Evolutionary conservation across 805 yeast genomes (phyloP), one percentile per base, ranked within the genome.

Genomic region (Diddensiella transvaalensis): DNA sequence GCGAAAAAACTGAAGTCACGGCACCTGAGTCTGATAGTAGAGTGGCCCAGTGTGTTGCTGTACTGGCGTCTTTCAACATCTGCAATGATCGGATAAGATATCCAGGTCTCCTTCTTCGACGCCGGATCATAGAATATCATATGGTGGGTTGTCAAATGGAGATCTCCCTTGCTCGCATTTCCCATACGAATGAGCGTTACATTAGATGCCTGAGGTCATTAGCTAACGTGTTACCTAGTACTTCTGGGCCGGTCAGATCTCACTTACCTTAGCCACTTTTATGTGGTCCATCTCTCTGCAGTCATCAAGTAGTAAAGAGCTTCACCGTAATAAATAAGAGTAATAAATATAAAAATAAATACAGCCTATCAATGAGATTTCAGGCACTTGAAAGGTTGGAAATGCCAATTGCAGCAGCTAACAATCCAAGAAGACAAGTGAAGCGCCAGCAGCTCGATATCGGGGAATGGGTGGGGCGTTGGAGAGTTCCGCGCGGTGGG

Each of bases 1-100:
- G 95, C 80, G 44, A 89, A 71, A 59, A 78, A 85, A 17, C 90
- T 83, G 66, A 87, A 91, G 65, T 91, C 98, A 54, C 88, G 80
- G 61, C 96, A 87, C 35, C 81, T 77, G 8, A 91, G 61, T 41
- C 95, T 77, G 40, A 91, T 68, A 50, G 80, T 79, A 3, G 83
- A 60, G 40, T 44, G 57, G 22, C 50, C 56, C 13, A 48, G 26
- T 3, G 52, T 17, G 10, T 39, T 44, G 23, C 47, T 50, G 42
- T 18, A 52, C 46, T 49, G 52, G 30, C 42, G 54, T 33, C 62
- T 54, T 40, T 57, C 56, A 22, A 59, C 60, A 36, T 64, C 73
- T 42, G 79, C 83, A 26, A 90, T 81, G 53, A 89, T 78, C 1
- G 97, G 96, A 65, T 88, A 91, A 50, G 95, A 85, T 24, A 88